phyloP scores from a whole-genome alignment of 495 filamentous ascomycete species.

The Entonaema liquescens region DNA sequence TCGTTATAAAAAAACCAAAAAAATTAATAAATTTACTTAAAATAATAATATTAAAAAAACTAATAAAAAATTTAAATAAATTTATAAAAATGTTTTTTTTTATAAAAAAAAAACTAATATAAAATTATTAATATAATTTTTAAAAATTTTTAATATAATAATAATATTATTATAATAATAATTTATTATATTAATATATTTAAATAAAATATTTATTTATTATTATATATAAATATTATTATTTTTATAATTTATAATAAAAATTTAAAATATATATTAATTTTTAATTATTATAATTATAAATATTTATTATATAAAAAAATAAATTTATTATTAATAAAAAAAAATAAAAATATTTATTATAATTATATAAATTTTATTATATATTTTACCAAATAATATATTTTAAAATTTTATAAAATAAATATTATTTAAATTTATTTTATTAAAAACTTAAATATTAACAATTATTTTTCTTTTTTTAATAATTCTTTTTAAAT shows the following conservation, averaged over 20 bases:
- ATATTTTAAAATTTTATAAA: conserved; percentile 3
- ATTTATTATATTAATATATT: neutral
- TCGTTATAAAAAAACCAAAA: too few relatives aligned
- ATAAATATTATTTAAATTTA: conserved; percentile 9
- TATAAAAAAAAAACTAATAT: neutral
- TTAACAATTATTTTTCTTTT: too few relatives aligned
- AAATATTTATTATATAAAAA: neutral
- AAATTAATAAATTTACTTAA: too few relatives aligned
- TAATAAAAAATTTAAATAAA: conserved; percentile 3
- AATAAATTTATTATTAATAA: neutral
- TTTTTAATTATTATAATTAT: too few relatives aligned
- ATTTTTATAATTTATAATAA: conserved; percentile 2
- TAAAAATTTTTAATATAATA: too few relatives aligned
- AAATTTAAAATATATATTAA: neutral
- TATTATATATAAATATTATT: neutral
- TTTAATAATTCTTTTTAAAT: neutral
- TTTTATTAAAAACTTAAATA: neutral
- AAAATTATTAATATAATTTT: neutral
- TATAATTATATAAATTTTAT: neutral
- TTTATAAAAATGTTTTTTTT: conserved; percentile 9
- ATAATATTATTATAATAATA: conserved; percentile 3
- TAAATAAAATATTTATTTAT: neutral
- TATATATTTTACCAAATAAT: neutral
- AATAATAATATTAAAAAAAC: neutral
- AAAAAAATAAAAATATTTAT: neutral